Evolutionary conservation across 1,284 basidiomycete genomes (phyloP).

Genomic region (Pterulicium gracile): DNA sequence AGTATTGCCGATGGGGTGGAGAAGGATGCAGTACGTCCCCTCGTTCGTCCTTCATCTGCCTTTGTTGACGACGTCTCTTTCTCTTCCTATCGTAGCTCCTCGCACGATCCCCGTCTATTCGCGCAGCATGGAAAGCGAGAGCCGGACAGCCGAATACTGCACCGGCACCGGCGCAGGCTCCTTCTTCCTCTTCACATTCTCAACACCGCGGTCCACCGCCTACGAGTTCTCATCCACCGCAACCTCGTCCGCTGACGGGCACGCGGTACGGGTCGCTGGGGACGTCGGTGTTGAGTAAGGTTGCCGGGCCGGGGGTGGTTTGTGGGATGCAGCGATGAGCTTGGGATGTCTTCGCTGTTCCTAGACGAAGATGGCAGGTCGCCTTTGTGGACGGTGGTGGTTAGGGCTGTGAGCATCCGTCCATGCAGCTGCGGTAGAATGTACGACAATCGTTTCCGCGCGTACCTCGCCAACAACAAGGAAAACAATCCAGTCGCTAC

Average conservation of each 20-base stretch:
- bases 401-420: too few relatives aligned
- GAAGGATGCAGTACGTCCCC: slow-evolving; percentile 57
- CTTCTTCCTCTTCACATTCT: slow-evolving; percentile 10
- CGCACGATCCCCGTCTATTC: slow-evolving; percentile 44
- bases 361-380: too few relatives aligned
- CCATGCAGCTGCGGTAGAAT: too few relatives aligned
- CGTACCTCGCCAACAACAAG: too few relatives aligned
- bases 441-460: too few relatives aligned
- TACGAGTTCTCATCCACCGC: slow-evolving; percentile 13
- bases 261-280: slow-evolving; percentile 53
- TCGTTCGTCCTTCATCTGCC: slow-evolving; percentile 6
- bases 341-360: too few relatives aligned
- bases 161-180: slow-evolving; percentile 8
- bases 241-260: slow-evolving; percentile 6
- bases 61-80: slow-evolving; percentile 6
- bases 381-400: too few relatives aligned
- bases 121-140: slow-evolving; percentile 60
- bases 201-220: slow-evolving; percentile 10
- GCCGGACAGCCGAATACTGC: slow-evolving; percentile 24
- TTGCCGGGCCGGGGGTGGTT: slow-evolving; percentile 47
- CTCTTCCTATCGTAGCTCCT: slow-evolving; percentile 40
- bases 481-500: too few relatives aligned
- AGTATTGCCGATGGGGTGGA: slow-evolving; percentile 90
- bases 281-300: slow-evolving; percentile 58
- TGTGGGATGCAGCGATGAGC: slow-evolving; percentile 58